A percentile compares a stretch with the other conserved stretches of the same genome.
These are phyloP conservation scores for Xylaria sp. DNA, from an alignment of 495 filamentous ascomycete genomes.

Conservation along the genomic window DNA sequence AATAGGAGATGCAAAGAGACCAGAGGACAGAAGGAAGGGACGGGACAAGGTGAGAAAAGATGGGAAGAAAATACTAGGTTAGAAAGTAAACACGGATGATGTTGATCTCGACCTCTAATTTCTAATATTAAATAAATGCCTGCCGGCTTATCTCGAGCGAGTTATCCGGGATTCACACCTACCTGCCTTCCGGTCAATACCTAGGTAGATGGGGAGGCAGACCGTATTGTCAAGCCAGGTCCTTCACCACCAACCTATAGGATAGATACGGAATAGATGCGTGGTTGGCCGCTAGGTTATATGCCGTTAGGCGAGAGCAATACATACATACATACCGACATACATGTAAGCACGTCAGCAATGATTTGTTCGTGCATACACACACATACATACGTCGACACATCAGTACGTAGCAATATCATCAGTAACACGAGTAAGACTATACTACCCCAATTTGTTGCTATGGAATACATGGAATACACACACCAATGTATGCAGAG, in stretches of 20 bases:
- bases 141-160: not conserved
- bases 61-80: not conserved
- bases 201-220: constrained; percentile 10
- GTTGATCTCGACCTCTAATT: not conserved
- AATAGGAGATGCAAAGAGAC: constrained; percentile 1
- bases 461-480: constrained; percentile 21
- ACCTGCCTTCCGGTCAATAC: not conserved
- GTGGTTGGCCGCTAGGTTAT: constrained; percentile 12
- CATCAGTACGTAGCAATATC: constrained; percentile 16
- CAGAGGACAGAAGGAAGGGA: not conserved
- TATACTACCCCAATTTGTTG: constrained; percentile 20
- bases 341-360: constrained; percentile 23
- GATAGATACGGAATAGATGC: constrained; percentile 15
- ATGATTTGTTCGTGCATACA: constrained; percentile 9
- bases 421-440: constrained; percentile 19
- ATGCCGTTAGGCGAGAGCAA: constrained; percentile 23
- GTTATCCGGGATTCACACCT: constrained; percentile 7
- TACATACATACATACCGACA: not conserved
- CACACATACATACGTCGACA: constrained; percentile 10
- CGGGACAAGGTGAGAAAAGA: not conserved
- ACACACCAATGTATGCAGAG: constrained; percentile 15
- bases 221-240: not conserved
- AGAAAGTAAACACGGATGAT: not conserved
- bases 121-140: not conserved
- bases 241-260: constrained; percentile 7